Conservation (phyloP, 306 rosid genomes). For the Cicer judaicum region DNA sequence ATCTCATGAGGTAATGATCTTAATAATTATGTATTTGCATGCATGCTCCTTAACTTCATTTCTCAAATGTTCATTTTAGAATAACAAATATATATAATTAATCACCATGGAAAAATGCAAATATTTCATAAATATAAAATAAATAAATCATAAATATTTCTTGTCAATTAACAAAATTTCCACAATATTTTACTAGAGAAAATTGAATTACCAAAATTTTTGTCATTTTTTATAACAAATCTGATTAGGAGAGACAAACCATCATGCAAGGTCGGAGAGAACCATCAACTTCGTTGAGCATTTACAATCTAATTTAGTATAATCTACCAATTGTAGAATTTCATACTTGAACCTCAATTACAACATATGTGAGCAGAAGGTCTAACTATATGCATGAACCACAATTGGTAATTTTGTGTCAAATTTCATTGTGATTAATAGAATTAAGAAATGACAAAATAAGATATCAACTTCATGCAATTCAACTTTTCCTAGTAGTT, state of each 20-base stretch:
- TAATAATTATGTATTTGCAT: slow-evolving; percentile 10
- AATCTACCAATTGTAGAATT: too few species aligned
- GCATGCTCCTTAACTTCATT: slow-evolving; percentile 13
- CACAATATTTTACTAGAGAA: slow-evolving; percentile 9
- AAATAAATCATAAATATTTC: background rate
- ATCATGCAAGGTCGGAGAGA: too few species aligned
- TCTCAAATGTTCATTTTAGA: slow-evolving; percentile 1
- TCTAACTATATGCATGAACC: too few species aligned
- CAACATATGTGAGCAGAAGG: too few species aligned
- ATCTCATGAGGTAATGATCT: slow-evolving; percentile 40
- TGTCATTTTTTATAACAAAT: too few species aligned
- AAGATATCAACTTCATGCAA: background rate
- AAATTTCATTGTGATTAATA: background rate
- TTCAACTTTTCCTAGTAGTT: background rate
- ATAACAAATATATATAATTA: background rate
- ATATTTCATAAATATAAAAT: background rate
- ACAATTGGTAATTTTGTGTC: background rate
- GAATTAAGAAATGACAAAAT: background rate
- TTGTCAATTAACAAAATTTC: background rate
- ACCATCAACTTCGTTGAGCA: too few species aligned
- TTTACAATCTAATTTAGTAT: too few species aligned
- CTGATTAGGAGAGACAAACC: too few species aligned
- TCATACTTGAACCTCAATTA: too few species aligned
- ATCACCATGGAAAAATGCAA: background rate
- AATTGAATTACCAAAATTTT: background rate